These are phyloP conservation scores for Coemansia sp. DNA, from an alignment of 192 early-diverging fungal genomes.

Conservation along the genomic window DNA sequence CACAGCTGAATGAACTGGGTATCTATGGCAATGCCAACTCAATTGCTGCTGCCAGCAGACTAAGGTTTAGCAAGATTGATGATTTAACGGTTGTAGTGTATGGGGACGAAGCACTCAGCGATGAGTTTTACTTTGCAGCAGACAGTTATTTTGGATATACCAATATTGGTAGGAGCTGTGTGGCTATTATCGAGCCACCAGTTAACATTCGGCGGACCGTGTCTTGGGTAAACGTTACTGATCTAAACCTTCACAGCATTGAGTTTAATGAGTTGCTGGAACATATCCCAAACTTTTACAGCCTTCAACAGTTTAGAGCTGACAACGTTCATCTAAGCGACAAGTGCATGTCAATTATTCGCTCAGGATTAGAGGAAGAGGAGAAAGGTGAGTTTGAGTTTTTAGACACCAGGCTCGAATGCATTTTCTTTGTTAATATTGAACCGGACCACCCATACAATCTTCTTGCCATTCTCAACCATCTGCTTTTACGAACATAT, in stretches of 20 bases:
- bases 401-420: background rate
- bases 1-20: background rate
- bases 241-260: background rate
- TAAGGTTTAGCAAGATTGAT: background rate
- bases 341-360: background rate
- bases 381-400: background rate
- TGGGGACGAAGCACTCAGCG: background rate
- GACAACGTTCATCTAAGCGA: no score
- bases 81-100: background rate
- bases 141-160: background rate
- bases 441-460: background rate
- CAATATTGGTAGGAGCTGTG: background rate
- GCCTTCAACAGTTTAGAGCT: no score
- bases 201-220: background rate
- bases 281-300: background rate
- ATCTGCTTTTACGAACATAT: background rate
- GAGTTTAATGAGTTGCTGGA: background rate
- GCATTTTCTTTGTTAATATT: background rate
- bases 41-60: background rate
- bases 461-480: background rate
- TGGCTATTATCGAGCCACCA: background rate
- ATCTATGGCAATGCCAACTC: background rate
- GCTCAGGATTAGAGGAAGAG: background rate
- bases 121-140: background rate
- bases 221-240: background rate